phyloP scores from a whole-genome alignment of 2,329 filamentous ascomycete species.

The Dactylellina cionopaga region DNA sequence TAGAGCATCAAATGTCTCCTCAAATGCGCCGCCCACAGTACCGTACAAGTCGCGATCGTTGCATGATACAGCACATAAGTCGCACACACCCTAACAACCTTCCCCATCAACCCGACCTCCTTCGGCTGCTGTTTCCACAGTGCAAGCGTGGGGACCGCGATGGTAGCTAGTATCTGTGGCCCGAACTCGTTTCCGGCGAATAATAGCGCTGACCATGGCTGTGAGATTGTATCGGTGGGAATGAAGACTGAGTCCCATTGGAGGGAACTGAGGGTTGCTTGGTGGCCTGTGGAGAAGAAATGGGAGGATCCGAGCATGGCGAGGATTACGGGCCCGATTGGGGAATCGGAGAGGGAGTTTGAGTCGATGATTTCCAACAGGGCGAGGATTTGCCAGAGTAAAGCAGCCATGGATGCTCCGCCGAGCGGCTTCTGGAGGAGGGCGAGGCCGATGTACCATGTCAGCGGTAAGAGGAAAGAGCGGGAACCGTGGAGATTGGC shows the following conservation, averaged over 20 bases:
- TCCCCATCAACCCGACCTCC: constrained; percentile 71
- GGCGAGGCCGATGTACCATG: constrained; percentile 78
- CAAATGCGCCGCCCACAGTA: constrained; percentile 87
- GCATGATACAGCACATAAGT: constrained; percentile 85
- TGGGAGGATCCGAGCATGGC: constrained; percentile 91
- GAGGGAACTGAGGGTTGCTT: constrained; percentile 84
- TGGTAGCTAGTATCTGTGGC: constrained; percentile 82
- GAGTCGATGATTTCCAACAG: constrained; percentile 73
- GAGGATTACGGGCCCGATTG: constrained; percentile 84
- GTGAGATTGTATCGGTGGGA: constrained; percentile 77
- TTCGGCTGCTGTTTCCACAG: constrained; percentile 90
- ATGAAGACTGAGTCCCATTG: constrained; percentile 98
- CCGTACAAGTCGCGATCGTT: constrained; percentile 83
- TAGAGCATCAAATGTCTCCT: constrained; percentile 96
- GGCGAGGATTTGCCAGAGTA: constrained; percentile 88
- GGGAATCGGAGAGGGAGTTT: constrained; percentile 70
- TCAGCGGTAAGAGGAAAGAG: constrained; percentile 83
- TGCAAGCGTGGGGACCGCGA: constrained; percentile 80
- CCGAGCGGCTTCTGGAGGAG: constrained; percentile 96
- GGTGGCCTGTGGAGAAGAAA: constrained; percentile 98
- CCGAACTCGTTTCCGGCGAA: constrained; percentile 88
- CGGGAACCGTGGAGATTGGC: constrained; percentile 91
- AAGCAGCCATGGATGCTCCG: constrained; percentile 80
- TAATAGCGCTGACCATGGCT: constrained; percentile 87
- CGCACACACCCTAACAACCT: constrained; percentile 75